These are phyloP conservation scores for Citrus hindsii DNA, from an alignment of 345 rosid genomes.

Conservation along the genomic window DNA sequence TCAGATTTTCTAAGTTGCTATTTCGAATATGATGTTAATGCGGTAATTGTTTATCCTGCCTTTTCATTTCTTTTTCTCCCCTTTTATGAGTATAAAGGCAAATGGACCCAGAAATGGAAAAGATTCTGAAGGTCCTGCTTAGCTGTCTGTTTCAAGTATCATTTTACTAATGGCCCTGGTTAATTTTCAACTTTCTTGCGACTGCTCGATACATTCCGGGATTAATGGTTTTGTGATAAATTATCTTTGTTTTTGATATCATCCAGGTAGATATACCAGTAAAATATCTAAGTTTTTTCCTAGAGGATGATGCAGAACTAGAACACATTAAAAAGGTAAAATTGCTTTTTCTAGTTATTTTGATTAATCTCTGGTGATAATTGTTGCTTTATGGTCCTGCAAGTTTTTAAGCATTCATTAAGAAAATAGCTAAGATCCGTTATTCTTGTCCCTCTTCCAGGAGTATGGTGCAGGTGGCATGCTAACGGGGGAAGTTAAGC, in stretches of 20 bases:
- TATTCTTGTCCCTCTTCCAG: slow-evolving; percentile 25
- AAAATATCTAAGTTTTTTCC: slow-evolving; percentile 74
- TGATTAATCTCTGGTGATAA: neutral
- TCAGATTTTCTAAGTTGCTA: neutral
- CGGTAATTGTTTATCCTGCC: neutral
- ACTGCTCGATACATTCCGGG: neutral
- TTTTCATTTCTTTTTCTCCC: neutral
- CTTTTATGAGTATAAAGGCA: neutral
- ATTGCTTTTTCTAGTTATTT: neutral
- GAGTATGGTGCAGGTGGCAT: slow-evolving; percentile 85
- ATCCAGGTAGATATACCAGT: slow-evolving; percentile 82
- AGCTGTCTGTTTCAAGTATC: neutral
- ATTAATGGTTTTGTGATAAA: neutral
- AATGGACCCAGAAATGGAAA: neutral
- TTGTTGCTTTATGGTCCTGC: neutral
- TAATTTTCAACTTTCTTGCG: neutral
- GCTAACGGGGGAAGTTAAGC: slow-evolving; percentile 84
- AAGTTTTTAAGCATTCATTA: neutral
- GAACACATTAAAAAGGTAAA: slow-evolving; percentile 77
- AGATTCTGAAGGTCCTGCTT: neutral
- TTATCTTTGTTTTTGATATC: slow-evolving; percentile 1
- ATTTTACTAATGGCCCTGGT: neutral
- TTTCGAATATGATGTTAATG: neutral
- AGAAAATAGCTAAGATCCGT: neutral
- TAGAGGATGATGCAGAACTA: slow-evolving; percentile 82